phyloP scores from a whole-genome alignment of 371 early-diverging fungal genomes.

The Blyttiomyces sp. region DNA sequence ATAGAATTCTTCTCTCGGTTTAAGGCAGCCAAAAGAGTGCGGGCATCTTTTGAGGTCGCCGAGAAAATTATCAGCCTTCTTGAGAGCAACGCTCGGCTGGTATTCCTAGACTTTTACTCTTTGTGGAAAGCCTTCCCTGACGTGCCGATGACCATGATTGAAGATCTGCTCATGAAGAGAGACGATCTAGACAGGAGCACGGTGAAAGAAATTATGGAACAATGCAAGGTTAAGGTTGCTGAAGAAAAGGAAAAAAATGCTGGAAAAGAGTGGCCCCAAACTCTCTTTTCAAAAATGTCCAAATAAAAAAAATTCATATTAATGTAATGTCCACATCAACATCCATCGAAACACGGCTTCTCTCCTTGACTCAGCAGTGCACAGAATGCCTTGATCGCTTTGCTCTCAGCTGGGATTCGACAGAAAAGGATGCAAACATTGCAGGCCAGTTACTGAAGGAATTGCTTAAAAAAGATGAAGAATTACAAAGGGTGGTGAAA shows the following conservation, averaged over 20 bases:
- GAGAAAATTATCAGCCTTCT: slow-evolving; percentile 69
- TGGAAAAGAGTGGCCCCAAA: neutral
- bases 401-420: no score
- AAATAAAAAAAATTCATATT: no score
- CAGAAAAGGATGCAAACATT: no score
- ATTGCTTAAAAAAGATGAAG: no score
- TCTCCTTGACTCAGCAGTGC: no score
- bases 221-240: slow-evolving; percentile 62
- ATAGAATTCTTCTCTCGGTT: slow-evolving; percentile 67
- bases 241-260: slow-evolving; percentile 44
- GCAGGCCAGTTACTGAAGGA: no score
- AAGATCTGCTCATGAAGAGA: slow-evolving; percentile 68
- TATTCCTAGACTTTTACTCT: slow-evolving; percentile 74
- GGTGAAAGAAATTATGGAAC: slow-evolving; percentile 76
- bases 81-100: slow-evolving; percentile 59
- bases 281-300: neutral
- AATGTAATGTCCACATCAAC: no score
- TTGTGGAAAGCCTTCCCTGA: slow-evolving; percentile 79
- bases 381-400: no score
- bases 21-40: slow-evolving; percentile 60
- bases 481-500: no score
- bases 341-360: no score
- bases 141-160: slow-evolving; percentile 72
- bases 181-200: slow-evolving; percentile 75
- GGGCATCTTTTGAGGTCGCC: slow-evolving; percentile 69